Conservation (phyloP, 768 basidiomycete genomes). For the Mycena capillaripes region DNA sequence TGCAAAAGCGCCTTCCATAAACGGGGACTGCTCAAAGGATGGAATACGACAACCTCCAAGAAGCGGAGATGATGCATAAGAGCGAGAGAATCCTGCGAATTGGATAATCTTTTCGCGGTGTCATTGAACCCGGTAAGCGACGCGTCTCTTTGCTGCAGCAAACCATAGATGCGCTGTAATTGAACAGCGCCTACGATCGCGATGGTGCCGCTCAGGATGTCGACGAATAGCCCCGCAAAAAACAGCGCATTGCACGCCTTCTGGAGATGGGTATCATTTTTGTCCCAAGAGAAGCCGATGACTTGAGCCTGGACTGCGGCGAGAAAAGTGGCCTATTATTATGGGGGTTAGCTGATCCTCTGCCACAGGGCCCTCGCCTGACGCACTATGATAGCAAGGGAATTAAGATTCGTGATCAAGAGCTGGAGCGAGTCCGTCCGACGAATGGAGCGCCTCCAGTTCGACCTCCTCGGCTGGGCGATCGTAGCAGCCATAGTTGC, state of each 20-base stretch:
- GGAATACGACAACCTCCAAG: background rate
- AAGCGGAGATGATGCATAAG: slow-evolving; percentile 3
- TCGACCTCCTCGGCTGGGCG: background rate
- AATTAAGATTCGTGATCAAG: slow-evolving; percentile 13
- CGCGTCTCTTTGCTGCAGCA: slow-evolving; percentile 1
- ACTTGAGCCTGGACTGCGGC: slow-evolving; percentile 26
- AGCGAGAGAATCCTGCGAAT: background rate
- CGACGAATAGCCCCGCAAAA: slow-evolving; percentile 27
- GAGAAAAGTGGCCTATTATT: slow-evolving; percentile 20
- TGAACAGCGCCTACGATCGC: slow-evolving; percentile 13
- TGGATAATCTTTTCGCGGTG: background rate
- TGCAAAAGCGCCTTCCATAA: background rate
- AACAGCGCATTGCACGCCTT: slow-evolving; percentile 4
- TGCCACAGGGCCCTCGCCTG: background rate
- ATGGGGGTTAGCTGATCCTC: background rate
- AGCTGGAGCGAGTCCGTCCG: slow-evolving; percentile 5
- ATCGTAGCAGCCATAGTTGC: too few relatives aligned
- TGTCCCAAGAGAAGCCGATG: background rate
- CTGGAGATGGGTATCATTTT: slow-evolving; percentile 12
- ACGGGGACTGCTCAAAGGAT: background rate
- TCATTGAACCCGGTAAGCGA: background rate
- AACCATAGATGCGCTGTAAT: slow-evolving; percentile 10
- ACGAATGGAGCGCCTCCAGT: slow-evolving; percentile 4
- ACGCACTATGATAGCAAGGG: slow-evolving; percentile 18
- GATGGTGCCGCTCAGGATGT: slow-evolving; percentile 18